A percentile compares a stretch with the other conserved stretches of the same genome.
phyloP scores from a whole-genome alignment of 257 asterid species.

The Capsicum baccatum region DNA sequence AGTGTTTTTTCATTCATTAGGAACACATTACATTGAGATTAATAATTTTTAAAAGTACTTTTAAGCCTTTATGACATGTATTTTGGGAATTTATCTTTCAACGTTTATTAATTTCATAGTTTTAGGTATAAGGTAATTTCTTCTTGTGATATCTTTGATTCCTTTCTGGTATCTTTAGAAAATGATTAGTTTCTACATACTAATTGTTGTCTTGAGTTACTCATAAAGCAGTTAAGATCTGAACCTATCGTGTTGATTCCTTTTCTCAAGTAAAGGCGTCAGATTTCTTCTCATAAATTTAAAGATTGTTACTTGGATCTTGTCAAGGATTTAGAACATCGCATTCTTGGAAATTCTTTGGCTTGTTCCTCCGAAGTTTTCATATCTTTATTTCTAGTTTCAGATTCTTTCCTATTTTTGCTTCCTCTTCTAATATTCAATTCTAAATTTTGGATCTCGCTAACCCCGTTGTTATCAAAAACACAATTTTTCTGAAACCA shows the following conservation, averaged over 20 bases:
- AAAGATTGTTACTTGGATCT: not conserved
- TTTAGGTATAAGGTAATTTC: not conserved
- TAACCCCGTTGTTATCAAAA: not conserved
- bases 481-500: not conserved
- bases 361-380: not conserved
- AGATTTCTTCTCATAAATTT: not conserved
- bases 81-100: not conserved
- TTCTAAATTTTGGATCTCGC: not conserved
- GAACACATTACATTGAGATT: not conserved
- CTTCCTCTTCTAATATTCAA: not conserved
- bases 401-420: not conserved
- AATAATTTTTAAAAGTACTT: not conserved
- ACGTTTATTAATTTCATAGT: not conserved
- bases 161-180: not conserved
- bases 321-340: not conserved
- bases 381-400: not conserved
- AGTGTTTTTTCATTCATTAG: not conserved
- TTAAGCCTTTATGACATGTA: not conserved
- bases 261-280: not conserved
- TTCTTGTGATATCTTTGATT: not conserved
- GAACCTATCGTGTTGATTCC: not conserved
- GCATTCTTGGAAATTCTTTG: not conserved
- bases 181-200: not conserved
- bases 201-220: conserved; percentile 3
- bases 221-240: not conserved